Evolutionary conservation across 345 rosid species (phyloP).

Genomic region (Theobroma cacao): DNA sequence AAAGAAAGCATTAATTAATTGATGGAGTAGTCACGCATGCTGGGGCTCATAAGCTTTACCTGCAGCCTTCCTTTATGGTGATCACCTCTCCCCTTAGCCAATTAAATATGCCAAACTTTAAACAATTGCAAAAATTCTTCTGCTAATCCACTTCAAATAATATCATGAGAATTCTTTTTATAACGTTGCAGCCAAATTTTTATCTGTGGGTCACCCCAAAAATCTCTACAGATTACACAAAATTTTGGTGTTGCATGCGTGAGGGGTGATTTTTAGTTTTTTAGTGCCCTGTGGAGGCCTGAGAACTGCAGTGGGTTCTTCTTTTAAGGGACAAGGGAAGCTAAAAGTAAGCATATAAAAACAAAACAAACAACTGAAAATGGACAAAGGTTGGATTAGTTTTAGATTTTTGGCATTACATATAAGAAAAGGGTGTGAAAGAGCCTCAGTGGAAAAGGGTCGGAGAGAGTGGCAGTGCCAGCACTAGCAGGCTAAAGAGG

Average conservation of each 20-base stretch:
- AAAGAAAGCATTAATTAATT: not conserved
- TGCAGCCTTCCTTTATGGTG: not conserved
- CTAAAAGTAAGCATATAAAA: not conserved
- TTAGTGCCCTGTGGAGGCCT: not conserved
- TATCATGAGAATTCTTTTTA: not conserved
- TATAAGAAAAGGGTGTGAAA: not conserved
- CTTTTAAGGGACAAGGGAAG: constrained; percentile 7
- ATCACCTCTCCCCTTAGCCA: too few relatives aligned
- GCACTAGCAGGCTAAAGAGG: not conserved
- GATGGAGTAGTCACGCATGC: not conserved
- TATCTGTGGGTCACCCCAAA: not conserved
- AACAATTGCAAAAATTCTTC: not conserved
- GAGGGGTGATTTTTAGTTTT: not conserved
- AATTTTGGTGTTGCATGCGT: not conserved
- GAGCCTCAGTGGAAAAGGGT: not conserved
- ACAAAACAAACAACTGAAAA: not conserved
- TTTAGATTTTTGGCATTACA: not conserved
- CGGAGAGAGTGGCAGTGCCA: not conserved
- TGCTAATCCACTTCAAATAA: not conserved
- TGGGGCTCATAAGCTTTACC: not conserved
- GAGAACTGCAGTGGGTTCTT: not conserved
- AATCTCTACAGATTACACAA: not conserved
- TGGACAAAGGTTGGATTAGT: not conserved
- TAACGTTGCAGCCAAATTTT: not conserved
- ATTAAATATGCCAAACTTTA: not conserved